Evolutionary conservation across 768 basidiomycete species (phyloP), one percentile per base, ranked within the genome.

Genomic region (Leccinum variicolor): DNA sequence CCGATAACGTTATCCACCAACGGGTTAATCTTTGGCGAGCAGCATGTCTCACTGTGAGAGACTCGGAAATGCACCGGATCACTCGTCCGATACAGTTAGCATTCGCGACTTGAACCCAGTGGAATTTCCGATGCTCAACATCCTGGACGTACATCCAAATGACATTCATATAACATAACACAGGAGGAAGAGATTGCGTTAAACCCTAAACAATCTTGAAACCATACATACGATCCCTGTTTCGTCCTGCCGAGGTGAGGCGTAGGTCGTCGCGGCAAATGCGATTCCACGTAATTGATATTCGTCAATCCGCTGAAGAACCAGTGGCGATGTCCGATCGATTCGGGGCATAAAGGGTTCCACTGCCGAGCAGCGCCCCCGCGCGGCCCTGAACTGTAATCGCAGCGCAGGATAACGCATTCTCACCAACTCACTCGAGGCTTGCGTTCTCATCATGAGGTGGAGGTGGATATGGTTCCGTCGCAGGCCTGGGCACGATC

Each of bases 401-500:
- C 63, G 56, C 59, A 63, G 51, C 58, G 65, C 62, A 69, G 53
- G 47, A 58, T 36, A 48, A 28, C 43, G 29, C 43, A 46, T 51
- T 49, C 53, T 63, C 57, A 62, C 57, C 57, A 48, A 62, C 64
- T 59, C 59, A 39, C 64, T 55, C 31, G 50, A 56, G 51, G 55
- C 55, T 65, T 60, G 50, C 46, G 43, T 62, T 57, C 58, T 47
- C 48, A 19, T 53, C 54, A 71, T 73, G 68, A 66, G 68, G 66
- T 74, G 76, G 60, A 69, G 66, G 66, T 74, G 76, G 60, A 69
- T 65, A 64, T 74, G 74, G 60, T 81, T 87, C 63, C 79, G 82
- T 59, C 78, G 83, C 58, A 81, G 77, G 60, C 46, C 46, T 19
- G 19, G 41, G 25, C 56, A 52, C 53, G 82, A 86, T 65, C 74